phyloP scores from a whole-genome alignment of 163 green algal genomes.

The Volvox carteri region DNA sequence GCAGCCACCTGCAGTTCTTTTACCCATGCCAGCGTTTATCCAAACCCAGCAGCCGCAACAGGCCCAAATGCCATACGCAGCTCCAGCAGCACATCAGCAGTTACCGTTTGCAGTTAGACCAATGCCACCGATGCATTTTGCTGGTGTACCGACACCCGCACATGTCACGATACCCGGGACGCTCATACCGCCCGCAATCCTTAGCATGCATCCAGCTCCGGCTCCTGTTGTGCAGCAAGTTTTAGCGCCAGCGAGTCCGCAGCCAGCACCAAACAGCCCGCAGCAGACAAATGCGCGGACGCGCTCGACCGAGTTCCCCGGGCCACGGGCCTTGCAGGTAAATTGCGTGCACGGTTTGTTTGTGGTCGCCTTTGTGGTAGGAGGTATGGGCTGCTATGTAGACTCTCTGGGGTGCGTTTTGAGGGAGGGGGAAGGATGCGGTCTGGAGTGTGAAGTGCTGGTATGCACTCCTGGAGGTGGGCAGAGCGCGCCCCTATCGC shows the following conservation, averaged over 20 bases:
- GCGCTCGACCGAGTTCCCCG: conserved; percentile 45
- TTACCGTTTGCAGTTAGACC: not conserved
- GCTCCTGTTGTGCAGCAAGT: not conserved
- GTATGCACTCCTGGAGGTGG: no score
- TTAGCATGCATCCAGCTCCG: not conserved
- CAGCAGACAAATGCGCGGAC: not conserved
- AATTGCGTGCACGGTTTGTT: not conserved
- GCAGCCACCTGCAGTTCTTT: not conserved
- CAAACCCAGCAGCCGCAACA: not conserved
- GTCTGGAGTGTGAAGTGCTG: no score
- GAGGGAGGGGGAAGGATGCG: no score
- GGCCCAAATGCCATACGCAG: not conserved
- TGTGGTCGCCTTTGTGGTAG: not conserved
- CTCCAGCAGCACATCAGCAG: conserved; percentile 1
- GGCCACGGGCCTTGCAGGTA: conserved; percentile 45
- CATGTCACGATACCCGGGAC: not conserved
- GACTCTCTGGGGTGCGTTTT: no score
- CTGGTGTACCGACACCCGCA: not conserved
- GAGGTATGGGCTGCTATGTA: not conserved
- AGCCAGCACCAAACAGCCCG: conserved; percentile 13
- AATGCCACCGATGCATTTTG: not conserved
- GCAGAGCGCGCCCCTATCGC: not conserved
- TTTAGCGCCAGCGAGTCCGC: conserved; percentile 5
- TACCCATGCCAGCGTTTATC: conserved; percentile 4
- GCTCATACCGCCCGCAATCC: not conserved